Conservation (phyloP, 805 yeast genomes). For the Isabelozyma heimii region DNA sequence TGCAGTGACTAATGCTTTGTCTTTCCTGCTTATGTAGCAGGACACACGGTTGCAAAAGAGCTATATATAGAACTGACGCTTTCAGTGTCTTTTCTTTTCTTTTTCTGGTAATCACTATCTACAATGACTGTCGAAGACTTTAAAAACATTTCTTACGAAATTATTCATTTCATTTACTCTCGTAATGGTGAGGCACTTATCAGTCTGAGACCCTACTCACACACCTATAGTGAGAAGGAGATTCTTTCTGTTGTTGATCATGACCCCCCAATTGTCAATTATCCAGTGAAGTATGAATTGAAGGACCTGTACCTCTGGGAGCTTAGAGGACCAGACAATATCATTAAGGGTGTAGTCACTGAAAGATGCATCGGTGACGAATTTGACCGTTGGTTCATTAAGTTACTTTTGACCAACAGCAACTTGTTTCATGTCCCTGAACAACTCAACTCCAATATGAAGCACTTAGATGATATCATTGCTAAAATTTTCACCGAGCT, state of each 20-base stretch:
- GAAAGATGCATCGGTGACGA: slow-evolving; percentile 16
- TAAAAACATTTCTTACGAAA: slow-evolving; percentile 22
- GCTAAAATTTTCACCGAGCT: slow-evolving; percentile 44
- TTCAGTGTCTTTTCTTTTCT: too few species aligned
- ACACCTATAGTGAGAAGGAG: too few species aligned
- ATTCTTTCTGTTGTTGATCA: too few species aligned
- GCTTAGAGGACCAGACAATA: not conserved
- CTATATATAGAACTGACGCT: too few species aligned
- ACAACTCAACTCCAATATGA: not conserved
- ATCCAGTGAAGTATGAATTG: too few species aligned
- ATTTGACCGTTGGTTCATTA: slow-evolving; percentile 34
- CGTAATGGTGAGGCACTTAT: too few species aligned
- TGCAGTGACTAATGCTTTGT: too few species aligned
- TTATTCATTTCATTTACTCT: slow-evolving; percentile 23
- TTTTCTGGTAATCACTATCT: too few species aligned
- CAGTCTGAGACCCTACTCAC: too few species aligned
- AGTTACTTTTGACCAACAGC: slow-evolving; percentile 20
- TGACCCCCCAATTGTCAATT: too few species aligned
- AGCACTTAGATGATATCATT: slow-evolving; percentile 11
- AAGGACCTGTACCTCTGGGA: not conserved
- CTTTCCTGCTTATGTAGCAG: too few species aligned
- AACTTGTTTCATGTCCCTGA: slow-evolving; percentile 4
- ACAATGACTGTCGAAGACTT: not conserved
- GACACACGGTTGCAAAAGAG: too few species aligned
- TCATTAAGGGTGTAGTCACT: slow-evolving; percentile 25